Base-by-base conservation (phyloP, 768 basidiomycete genomes). In the Phanerochaete carnosa region DNA sequence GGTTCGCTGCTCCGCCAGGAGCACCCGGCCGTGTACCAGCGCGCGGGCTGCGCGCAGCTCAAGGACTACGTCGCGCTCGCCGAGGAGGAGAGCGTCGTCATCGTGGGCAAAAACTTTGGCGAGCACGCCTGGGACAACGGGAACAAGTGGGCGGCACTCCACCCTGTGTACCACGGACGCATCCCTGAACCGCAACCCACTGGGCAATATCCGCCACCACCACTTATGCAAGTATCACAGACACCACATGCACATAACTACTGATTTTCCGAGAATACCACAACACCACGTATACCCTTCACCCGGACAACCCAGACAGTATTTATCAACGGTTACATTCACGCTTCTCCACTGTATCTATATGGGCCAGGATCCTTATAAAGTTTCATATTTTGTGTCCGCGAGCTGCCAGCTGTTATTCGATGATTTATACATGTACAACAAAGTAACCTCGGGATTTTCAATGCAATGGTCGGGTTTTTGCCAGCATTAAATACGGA, bases 11-110 rank as follows among this genome's bases (percentile, higher is more conserved):
- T 72, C 57, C 9, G 55, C 58, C 39, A 64, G 52, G 60, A 63
- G 45, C 55, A 62, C 57, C 55, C 55, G 13, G 39, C 47, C 16
- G 39, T 62, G 30, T 58, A 58, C 57, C 47, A 45, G 56, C 55
- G 56, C 45, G 57, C 61, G 30, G 50, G 57, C 56, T 45, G 26
- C n/a, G 45, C 65, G 11, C 39, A 63, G 43, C 65, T 73, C 53
- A 67, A 67, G 62, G 68, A 70, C 33, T 71, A 70, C 59, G 63
- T 64, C 43, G 59, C 56, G 45, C 53, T 66, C 25, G 71, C 70
- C 39, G 62, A 62, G 55, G 58, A 64, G 30, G 29, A 55, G 29
- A 62, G 59, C 29, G 55, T 70, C 58, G 63, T 62, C 12, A 11
- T 62, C 57, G 29, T 57, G 13, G 56, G 61, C 26, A 12, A 16